phyloP scores from a whole-genome alignment of 1,284 basidiomycete species.

The Ceratobasidium theobromae region DNA sequence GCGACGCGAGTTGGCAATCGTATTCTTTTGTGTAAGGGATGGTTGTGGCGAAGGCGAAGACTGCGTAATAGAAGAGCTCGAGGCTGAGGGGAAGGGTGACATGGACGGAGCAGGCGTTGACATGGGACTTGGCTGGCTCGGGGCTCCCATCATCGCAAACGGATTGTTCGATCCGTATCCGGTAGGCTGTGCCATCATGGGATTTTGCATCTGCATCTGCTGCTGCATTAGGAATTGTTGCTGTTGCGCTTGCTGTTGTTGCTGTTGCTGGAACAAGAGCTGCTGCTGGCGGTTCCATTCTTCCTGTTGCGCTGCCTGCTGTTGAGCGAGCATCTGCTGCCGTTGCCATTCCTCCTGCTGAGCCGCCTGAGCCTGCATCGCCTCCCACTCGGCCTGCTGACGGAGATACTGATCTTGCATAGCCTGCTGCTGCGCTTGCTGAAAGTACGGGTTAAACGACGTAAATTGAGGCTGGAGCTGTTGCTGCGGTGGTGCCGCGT shows the following conservation, averaged over 20 bases:
- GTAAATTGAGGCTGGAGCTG: constrained; percentile 71
- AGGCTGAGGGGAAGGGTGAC: constrained; percentile 43
- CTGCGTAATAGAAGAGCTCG: constrained; percentile 40
- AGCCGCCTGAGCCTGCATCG: constrained; percentile 42
- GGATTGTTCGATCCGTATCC: constrained; percentile 91
- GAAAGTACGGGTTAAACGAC: constrained; percentile 96
- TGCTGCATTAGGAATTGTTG: constrained; percentile 53
- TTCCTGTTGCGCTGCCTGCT: constrained; percentile 61
- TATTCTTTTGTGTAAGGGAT: constrained; percentile 43
- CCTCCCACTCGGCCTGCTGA: constrained; percentile 46
- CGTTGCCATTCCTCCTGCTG: constrained; percentile 45
- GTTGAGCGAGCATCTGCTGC: constrained; percentile 40
- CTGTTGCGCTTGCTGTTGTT: constrained; percentile 50
- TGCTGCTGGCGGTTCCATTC: constrained; percentile 66
- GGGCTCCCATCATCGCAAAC: constrained; percentile 58
- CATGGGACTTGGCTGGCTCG: constrained; percentile 43
- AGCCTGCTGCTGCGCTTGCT: constrained; percentile 80
- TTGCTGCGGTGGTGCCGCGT: constrained; percentile 41
- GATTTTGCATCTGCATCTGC: constrained; percentile 49
- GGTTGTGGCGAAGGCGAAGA: constrained; percentile 43
- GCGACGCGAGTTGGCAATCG: constrained; percentile 38
- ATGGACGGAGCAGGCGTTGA: constrained; percentile 41
- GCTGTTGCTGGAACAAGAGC: constrained; percentile 54
- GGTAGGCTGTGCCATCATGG: constrained; percentile 55
- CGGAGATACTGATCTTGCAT: constrained; percentile 39